Conservation (phyloP, 1,284 basidiomycete genomes). For the Neotropicomus parvogracilis region DNA sequence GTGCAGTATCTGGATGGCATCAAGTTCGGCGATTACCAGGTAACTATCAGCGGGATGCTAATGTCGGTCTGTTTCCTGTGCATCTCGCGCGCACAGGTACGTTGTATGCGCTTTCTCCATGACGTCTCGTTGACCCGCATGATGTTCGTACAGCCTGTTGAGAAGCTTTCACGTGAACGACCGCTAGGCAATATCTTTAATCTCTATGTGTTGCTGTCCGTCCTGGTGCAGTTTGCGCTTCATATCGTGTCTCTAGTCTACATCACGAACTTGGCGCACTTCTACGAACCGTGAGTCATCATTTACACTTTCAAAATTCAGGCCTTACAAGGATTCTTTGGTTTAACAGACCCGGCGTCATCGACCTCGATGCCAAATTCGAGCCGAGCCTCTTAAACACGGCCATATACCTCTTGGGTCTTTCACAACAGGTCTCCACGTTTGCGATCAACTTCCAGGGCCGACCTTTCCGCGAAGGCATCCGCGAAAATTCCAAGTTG, state of each 20-base stretch:
- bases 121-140: conserved; percentile 3
- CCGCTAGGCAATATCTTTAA: conserved; percentile 95
- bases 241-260: conserved; percentile 88
- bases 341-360: conserved; percentile 59
- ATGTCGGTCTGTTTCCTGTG: conserved; percentile 98
- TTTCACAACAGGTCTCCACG: conserved; percentile 94
- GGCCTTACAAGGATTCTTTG: neutral
- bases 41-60: conserved; percentile 89
- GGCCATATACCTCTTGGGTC: conserved; percentile 88
- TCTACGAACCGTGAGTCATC: conserved; percentile 67
- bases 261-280: conserved; percentile 81
- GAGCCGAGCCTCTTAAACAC: conserved; percentile 91
- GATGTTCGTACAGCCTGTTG: conserved; percentile 63
- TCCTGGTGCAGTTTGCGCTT: conserved; percentile 86
- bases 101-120: conserved; percentile 17
- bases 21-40: conserved; percentile 96
- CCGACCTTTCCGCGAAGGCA: conserved; percentile 93
- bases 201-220: conserved; percentile 86
- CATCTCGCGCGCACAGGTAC: conserved; percentile 92
- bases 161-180: conserved; percentile 86
- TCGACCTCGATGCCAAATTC: conserved; percentile 93
- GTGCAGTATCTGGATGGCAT: conserved; percentile 97
- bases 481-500: conserved; percentile 88
- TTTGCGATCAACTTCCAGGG: conserved; percentile 98
- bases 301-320: neutral